Evolutionary conservation across 2,329 filamentous ascomycete species (phyloP).

Genomic region (Cladosporium austrohemisphaericum): DNA sequence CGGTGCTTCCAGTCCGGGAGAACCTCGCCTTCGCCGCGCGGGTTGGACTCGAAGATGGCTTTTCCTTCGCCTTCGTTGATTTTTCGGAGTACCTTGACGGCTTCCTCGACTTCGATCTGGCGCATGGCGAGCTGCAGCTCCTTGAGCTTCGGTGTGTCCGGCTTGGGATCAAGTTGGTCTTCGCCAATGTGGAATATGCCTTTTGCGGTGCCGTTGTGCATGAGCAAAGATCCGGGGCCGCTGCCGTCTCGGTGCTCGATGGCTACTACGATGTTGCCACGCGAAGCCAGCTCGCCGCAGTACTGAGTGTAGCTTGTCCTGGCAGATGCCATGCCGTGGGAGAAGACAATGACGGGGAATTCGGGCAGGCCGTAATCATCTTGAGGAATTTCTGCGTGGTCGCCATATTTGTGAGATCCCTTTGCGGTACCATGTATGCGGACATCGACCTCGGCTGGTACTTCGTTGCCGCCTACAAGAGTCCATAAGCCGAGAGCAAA

Average conservation of each 20-base stretch:
- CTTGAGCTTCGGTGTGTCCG: conserved; percentile 37
- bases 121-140: conserved; percentile 42
- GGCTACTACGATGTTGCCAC: conserved; percentile 45
- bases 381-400: conserved; percentile 22
- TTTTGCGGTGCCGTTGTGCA: conserved; percentile 33
- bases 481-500: conserved; percentile 42
- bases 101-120: conserved; percentile 45
- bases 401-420: conserved; percentile 28
- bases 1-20: conserved; percentile 51
- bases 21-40: conserved; percentile 45
- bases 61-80: conserved; percentile 38
- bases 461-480: conserved; percentile 39
- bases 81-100: conserved; percentile 38
- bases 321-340: conserved; percentile 46
- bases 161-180: conserved; percentile 31
- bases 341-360: conserved; percentile 45
- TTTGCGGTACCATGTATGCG: conserved; percentile 35
- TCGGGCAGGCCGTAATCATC: conserved; percentile 31
- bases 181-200: conserved; percentile 38
- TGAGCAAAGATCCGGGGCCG: conserved; percentile 42
- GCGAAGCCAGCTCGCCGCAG: conserved; percentile 44
- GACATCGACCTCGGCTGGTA: conserved; percentile 43
- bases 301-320: conserved; percentile 46
- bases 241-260: conserved; percentile 48
- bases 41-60: conserved; percentile 42